phyloP scores from a whole-genome alignment of 495 filamentous ascomycete species.

The Emericellopsis terricola region DNA sequence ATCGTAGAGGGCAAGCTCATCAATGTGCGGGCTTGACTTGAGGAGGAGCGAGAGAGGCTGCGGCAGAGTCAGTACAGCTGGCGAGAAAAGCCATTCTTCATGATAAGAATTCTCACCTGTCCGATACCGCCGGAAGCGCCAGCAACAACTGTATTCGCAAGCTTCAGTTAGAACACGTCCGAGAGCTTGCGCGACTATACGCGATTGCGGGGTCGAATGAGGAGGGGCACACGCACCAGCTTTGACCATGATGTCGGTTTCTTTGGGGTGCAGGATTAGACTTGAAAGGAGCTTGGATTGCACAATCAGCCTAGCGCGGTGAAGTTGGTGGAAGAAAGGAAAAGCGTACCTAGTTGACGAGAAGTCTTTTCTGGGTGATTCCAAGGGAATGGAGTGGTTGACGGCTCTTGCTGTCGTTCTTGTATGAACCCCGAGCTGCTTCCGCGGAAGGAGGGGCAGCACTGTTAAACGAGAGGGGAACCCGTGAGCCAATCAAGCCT shows the following conservation, averaged over 20 bases:
- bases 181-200: background rate
- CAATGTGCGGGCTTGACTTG: constrained; percentile 69
- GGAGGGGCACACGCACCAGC: constrained; percentile 44
- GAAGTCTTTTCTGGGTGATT: too few species aligned
- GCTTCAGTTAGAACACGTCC: constrained; percentile 12
- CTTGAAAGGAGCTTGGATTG: too few species aligned
- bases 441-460: too few species aligned
- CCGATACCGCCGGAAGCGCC: constrained; percentile 97
- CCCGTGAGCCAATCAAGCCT: too few species aligned
- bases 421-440: too few species aligned
- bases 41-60: constrained; percentile 91
- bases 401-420: too few species aligned
- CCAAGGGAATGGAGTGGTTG: too few species aligned
- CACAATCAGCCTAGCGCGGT: too few species aligned
- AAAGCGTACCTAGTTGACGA: too few species aligned
- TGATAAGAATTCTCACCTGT: constrained; percentile 41
- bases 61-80: background rate
- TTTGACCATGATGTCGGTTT: constrained; percentile 58
- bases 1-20: constrained; percentile 94
- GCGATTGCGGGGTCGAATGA: constrained; percentile 2
- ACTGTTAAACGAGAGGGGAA: too few species aligned
- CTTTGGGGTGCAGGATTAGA: constrained; percentile 3
- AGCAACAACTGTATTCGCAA: constrained; percentile 51
- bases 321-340: background rate
- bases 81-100: background rate